These are phyloP conservation scores for Ophiostoma piceae DNA, from an alignment of 2,329 filamentous ascomycete genomes.

Conservation along the genomic window DNA sequence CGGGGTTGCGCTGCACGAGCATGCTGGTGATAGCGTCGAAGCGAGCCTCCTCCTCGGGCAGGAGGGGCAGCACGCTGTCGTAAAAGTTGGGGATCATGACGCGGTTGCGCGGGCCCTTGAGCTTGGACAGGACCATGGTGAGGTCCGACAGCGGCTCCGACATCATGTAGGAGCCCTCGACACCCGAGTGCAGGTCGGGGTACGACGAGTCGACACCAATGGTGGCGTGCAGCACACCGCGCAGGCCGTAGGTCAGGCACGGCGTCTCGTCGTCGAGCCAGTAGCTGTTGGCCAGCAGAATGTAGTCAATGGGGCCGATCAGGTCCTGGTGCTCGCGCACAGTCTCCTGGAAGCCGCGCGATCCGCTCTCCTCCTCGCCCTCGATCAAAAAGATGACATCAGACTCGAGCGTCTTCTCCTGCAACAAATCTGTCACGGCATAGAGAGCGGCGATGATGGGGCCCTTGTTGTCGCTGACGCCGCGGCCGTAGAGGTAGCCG, in stretches of 20 bases:
- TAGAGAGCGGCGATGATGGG: conserved; percentile 92
- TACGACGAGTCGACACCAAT: conserved; percentile 79
- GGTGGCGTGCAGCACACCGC: conserved; percentile 90
- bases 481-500: conserved; percentile 89
- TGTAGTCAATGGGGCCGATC: conserved; percentile 90
- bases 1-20: conserved; percentile 65
- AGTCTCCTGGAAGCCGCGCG: conserved; percentile 80
- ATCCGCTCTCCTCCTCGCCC: conserved; percentile 93
- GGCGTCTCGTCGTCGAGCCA: conserved; percentile 96
- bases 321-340: conserved; percentile 73
- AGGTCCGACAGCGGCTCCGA: conserved; percentile 91
- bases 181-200: conserved; percentile 89
- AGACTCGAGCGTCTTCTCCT: conserved; percentile 75
- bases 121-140: conserved; percentile 71
- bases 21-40: conserved; percentile 81
- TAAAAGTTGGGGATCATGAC: conserved; percentile 87
- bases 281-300: conserved; percentile 93
- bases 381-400: conserved; percentile 94
- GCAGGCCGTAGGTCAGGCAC: conserved; percentile 88
- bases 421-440: conserved; percentile 81
- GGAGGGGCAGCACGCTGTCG: conserved; percentile 72
- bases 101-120: conserved; percentile 74
- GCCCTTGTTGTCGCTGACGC: conserved; percentile 97
- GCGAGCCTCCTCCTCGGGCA: conserved; percentile 66
- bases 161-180: conserved; percentile 87